These are phyloP conservation scores for Monosporascus sp. DNA, from an alignment of 2,329 filamentous ascomycete genomes.

Conservation along the genomic window DNA sequence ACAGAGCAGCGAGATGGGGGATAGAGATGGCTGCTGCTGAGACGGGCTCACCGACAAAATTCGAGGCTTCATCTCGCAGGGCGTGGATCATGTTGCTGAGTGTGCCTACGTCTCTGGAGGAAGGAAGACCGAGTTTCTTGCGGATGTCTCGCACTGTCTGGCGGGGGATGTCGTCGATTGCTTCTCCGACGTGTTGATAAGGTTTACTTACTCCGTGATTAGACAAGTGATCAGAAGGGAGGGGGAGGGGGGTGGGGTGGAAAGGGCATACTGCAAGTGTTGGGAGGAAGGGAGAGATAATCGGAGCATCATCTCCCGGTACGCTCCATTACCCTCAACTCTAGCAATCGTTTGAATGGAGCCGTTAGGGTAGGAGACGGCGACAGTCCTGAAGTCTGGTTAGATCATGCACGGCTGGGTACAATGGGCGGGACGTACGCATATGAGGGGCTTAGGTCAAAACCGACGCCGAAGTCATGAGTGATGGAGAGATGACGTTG, in stretches of 20 bases:
- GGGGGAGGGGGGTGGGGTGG: neutral
- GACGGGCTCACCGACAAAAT: conserved; percentile 6
- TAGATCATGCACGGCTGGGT: conserved; percentile 1
- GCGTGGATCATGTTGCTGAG: conserved; percentile 10
- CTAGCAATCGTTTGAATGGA: conserved; percentile 8
- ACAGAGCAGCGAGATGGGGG: conserved; percentile 10
- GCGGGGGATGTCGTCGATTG: conserved; percentile 3
- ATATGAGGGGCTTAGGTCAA: conserved; percentile 11
- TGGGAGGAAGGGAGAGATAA: conserved; percentile 10
- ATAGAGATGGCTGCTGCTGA: conserved; percentile 9
- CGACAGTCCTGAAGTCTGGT: conserved; percentile 8
- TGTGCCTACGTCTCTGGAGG: conserved; percentile 8
- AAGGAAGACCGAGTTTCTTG: conserved; percentile 5
- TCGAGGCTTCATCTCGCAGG: conserved; percentile 4
- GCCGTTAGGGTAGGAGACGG: conserved; percentile 12
- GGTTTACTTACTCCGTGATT: conserved; percentile 3
- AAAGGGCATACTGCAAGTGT: conserved; percentile 9
- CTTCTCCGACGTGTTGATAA: conserved; percentile 3
- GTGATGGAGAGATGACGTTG: conserved; percentile 5
- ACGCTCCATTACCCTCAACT: conserved; percentile 7
- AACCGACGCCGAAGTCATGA: conserved; percentile 10
- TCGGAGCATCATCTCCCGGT: conserved; percentile 11
- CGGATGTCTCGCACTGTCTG: conserved; percentile 1
- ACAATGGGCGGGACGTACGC: conserved; percentile 3
- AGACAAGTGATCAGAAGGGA: conserved; percentile 1